These are phyloP conservation scores for Artemisia princeps DNA, from an alignment of 140 eudicot genomes.

Conservation along the genomic window DNA sequence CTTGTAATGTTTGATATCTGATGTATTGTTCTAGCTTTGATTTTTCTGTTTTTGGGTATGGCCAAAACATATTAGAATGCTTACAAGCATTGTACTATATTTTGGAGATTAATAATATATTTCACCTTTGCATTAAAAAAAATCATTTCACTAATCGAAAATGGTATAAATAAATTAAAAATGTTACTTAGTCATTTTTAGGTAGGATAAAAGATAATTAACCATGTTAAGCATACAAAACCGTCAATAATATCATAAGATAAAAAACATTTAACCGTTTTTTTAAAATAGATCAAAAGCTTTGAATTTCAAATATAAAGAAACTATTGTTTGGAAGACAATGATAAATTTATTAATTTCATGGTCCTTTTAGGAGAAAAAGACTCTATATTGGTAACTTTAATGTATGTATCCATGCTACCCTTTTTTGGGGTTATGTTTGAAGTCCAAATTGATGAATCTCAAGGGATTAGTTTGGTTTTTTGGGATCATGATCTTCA, in stretches of 20 bases:
- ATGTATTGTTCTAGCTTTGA: too few species aligned
- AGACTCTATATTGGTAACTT: slow-evolving; percentile 29
- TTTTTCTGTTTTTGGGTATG: too few species aligned
- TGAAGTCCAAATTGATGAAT: slow-evolving; percentile 35
- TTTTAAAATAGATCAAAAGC: background rate
- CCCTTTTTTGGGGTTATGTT: slow-evolving; percentile 34
- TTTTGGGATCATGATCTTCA: slow-evolving; percentile 32
- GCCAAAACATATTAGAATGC: too few species aligned
- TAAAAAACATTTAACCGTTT: background rate
- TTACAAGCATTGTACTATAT: too few species aligned
- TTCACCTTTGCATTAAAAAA: too few species aligned
- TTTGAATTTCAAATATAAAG: background rate
- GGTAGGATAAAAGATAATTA: too few species aligned
- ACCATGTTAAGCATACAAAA: background rate
- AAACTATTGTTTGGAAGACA: background rate
- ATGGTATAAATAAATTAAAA: too few species aligned
- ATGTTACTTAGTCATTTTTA: too few species aligned
- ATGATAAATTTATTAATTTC: slow-evolving; percentile 14
- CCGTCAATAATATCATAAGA: background rate
- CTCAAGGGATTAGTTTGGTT: slow-evolving; percentile 37
- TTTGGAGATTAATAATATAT: too few species aligned
- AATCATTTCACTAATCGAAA: too few species aligned
- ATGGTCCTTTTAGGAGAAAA: slow-evolving; percentile 39
- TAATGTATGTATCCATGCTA: slow-evolving; percentile 27
- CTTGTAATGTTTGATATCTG: too few species aligned